Evolutionary conservation across 2,329 filamentous ascomycete species (phyloP), one percentile per base, ranked within the genome.

Genomic region (Sphaerulina vaccinii): DNA sequence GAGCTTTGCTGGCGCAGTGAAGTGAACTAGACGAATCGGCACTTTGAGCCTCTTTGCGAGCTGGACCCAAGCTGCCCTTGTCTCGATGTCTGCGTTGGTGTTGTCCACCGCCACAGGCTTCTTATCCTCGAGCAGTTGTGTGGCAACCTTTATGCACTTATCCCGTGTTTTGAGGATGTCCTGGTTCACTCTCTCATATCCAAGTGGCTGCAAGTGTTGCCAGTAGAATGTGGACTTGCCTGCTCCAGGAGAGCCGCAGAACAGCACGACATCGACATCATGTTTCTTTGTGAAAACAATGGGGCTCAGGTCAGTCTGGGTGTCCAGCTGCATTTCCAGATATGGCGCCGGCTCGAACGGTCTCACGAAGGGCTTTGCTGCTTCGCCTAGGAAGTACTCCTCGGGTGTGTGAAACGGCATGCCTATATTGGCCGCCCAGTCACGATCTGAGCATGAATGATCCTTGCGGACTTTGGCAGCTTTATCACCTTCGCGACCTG

Each of bases 221-320:
- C 86, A 89, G 72, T 86, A 96, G 65, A 93, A 96, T 0, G 90
- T 92, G 33, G 89, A 95, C 71, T 99, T 97, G 15, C 93, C 93
- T 2, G 90, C 84, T 1, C 88, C 91, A 0, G 93, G 93, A 41
- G 88, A 89, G 1, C 93, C 93, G 65, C 88, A 92, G 68, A 95
- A 89, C 6, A 97, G 71, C 19, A 97, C 81, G 11, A 97, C 75
- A 49, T 96, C 91, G 58, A 83, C 70, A 5, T 80, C 69, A 62
- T 86, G 82, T 45, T 76, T 79, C 71, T 85, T 89, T 40, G 79
- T 75, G 58, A 81, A 75, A 5, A 66, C 55, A 40, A 59, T 63
- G 37, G 57, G 63, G 54, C 56, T 68, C 65, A 24, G 32, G 37
- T 71, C 67, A 19, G 61, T 66, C 38, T 62, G 56, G 15, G 62